phyloP scores from a whole-genome alignment of 352 stramenopile species.

The Phytophthora palmivora region DNA sequence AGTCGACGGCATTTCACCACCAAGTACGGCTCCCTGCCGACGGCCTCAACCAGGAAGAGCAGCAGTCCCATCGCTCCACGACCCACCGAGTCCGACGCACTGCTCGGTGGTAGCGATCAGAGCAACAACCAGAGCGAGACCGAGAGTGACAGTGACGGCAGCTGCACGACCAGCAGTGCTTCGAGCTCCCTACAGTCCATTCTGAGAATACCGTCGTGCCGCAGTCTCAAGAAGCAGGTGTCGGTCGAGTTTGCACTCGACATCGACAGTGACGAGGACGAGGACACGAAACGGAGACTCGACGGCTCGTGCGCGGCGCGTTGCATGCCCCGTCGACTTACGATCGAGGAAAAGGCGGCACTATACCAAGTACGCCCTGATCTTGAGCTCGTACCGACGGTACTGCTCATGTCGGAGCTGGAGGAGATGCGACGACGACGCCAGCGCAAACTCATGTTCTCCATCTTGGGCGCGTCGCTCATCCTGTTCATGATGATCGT shows the following conservation, averaged over 20 bases:
- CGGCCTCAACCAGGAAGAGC: constrained; percentile 14
- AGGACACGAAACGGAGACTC: constrained; percentile 36
- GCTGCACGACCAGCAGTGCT: constrained; percentile 45
- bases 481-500: constrained; percentile 79
- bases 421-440: constrained; percentile 65
- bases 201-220: constrained; percentile 60
- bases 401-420: constrained; percentile 64
- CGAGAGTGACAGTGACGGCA: constrained; percentile 80
- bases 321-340: constrained; percentile 74
- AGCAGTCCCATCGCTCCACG: constrained; percentile 13
- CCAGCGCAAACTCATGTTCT: constrained; percentile 80
- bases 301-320: constrained; percentile 44
- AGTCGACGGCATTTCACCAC: constrained; percentile 27
- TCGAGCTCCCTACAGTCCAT: constrained; percentile 67
- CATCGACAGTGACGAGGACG: constrained; percentile 52
- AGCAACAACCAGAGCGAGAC: constrained; percentile 74
- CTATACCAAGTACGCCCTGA: constrained; percentile 77
- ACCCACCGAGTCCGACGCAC: constrained; percentile 23
- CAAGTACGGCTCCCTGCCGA: constrained; percentile 51
- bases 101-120: constrained; percentile 27
- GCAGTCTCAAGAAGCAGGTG: constrained; percentile 61
- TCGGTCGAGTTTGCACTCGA: constrained; percentile 80
- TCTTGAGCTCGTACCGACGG: constrained; percentile 68
- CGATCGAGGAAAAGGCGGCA: constrained; percentile 77
- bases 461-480: constrained; percentile 64